phyloP scores from a whole-genome alignment of 139 green algal genomes.

The Klebsormidium nitens region DNA sequence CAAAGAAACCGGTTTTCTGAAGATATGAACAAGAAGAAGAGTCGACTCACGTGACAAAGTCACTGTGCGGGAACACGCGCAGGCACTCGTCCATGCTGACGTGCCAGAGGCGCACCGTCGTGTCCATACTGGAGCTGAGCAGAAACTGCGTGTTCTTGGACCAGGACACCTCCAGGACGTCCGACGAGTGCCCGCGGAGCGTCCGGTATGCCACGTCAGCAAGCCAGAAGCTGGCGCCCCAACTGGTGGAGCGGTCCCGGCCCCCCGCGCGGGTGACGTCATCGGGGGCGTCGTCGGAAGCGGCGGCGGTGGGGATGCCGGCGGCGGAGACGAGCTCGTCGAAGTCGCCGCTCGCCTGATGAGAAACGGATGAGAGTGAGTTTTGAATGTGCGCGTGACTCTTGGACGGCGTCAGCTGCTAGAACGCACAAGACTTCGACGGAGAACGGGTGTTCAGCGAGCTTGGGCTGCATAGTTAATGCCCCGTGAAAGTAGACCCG shows the following conservation, averaged over 20 bases:
- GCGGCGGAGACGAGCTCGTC: no score
- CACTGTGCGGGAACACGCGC: constrained; percentile 47
- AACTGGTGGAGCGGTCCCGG: not conserved
- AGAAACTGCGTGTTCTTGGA: constrained; percentile 64
- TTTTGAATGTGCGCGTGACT: no score
- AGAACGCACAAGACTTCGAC: no score
- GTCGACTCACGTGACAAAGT: constrained; percentile 44
- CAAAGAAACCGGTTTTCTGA: not conserved
- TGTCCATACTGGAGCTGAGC: constrained; percentile 79
- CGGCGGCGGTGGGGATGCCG: no score
- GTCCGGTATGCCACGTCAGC: constrained; percentile 30
- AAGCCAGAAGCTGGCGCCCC: constrained; percentile 18
- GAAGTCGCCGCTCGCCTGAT: no score
- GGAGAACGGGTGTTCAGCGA: no score
- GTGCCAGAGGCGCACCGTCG: constrained; percentile 85
- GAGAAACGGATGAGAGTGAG: no score
- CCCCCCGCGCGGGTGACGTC: no score
- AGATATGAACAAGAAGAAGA: not conserved
- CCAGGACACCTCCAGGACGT: constrained; percentile 88
- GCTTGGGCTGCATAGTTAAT: no score
- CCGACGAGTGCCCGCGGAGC: constrained; percentile 52
- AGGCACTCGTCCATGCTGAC: constrained; percentile 54
- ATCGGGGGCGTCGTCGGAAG: no score
- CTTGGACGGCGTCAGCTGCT: no score
- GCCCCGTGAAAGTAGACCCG: no score